Percentiles rank a stretch among this genome's conserved stretches.
phyloP scores from a whole-genome alignment of 495 filamentous ascomycete genomes.

The Eremomyces bilateralis region DNA sequence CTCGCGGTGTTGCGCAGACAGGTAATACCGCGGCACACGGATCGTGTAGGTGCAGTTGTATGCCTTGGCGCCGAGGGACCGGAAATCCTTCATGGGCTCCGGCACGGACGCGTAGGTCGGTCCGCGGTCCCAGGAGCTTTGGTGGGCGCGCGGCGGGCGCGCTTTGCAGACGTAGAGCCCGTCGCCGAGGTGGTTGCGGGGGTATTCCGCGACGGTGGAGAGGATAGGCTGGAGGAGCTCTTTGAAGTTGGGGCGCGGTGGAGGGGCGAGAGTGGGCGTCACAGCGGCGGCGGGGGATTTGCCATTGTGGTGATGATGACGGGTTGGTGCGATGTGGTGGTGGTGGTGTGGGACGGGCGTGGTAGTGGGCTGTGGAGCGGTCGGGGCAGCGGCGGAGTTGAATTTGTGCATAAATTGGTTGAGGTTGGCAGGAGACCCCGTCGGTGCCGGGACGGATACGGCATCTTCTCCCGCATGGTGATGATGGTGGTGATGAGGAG shows the following conservation, averaged over 20 bases:
- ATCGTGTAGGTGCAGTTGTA: slow-evolving; percentile 72
- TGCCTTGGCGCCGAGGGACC: too few species aligned
- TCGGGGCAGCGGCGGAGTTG: slow-evolving; percentile 3
- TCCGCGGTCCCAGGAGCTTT: too few species aligned
- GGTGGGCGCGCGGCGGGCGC: too few species aligned
- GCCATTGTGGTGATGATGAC: slow-evolving; percentile 7
- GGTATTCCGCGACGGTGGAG: slow-evolving; percentile 42
- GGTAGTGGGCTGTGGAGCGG: slow-evolving; percentile 1
- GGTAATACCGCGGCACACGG: slow-evolving; percentile 59
- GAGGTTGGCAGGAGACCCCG: slow-evolving; percentile 1
- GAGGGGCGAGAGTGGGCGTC: slow-evolving; percentile 17
- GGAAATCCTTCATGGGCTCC: too few species aligned
- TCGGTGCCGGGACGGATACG: too few species aligned
- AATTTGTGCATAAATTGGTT: slow-evolving; percentile 9
- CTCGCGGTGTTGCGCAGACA: slow-evolving; percentile 43
- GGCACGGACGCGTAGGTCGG: slow-evolving; percentile 44
- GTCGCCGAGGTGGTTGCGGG: slow-evolving; percentile 65
- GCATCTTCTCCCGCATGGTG: slow-evolving; percentile 40
- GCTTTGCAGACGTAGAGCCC: slow-evolving; percentile 41
- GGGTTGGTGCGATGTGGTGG: slow-evolving; percentile 26
- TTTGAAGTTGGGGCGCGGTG: slow-evolving; percentile 35
- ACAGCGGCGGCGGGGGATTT: slow-evolving; percentile 9
- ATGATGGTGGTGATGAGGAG: slow-evolving; percentile 39
- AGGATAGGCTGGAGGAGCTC: slow-evolving; percentile 43
- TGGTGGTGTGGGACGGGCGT: slow-evolving; percentile 11